These are phyloP conservation scores for Carallia brachiata DNA, from an alignment of 345 rosid species.

Conservation along the genomic window DNA sequence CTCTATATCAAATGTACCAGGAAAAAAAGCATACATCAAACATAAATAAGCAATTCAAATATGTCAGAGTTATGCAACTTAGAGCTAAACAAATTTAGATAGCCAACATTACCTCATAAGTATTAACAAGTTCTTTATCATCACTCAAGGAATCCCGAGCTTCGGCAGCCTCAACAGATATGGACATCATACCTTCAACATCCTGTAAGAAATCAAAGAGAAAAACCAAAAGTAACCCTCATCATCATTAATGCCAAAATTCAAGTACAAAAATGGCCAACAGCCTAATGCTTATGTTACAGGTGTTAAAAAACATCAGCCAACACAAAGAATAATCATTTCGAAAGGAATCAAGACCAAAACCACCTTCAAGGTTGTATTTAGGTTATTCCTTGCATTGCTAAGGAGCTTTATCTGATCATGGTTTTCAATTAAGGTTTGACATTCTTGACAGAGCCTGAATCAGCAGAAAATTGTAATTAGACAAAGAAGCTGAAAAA, in stretches of 20 bases:
- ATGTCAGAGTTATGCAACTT: background rate
- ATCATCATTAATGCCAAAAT: background rate
- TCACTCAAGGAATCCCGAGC: conserved; percentile 91
- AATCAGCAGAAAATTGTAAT: conserved; percentile 15
- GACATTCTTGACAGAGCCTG: conserved; percentile 96
- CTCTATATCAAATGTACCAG: conserved; percentile 47
- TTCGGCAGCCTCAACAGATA: conserved; percentile 94
- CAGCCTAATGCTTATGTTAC: background rate
- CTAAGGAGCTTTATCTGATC: conserved; percentile 98
- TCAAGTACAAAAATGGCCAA: background rate
- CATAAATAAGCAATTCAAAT: background rate
- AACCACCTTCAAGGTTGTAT: conserved; percentile 77
- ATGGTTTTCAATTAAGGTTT: conserved; percentile 93
- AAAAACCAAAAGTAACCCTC: background rate
- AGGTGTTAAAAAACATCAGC: background rate
- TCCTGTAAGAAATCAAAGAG: conserved; percentile 49
- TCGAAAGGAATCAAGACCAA: background rate
- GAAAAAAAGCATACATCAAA: background rate
- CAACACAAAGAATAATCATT: background rate
- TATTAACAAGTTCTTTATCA: conserved; percentile 88
- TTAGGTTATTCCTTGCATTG: conserved; percentile 90
- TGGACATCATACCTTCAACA: conserved; percentile 99
- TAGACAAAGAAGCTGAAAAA: background rate
- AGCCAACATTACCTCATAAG: conserved; percentile 70
- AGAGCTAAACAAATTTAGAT: background rate